Evolutionary conservation across 805 yeast genomes (phyloP).

Genomic region (Suhomyces kilbournensis): DNA sequence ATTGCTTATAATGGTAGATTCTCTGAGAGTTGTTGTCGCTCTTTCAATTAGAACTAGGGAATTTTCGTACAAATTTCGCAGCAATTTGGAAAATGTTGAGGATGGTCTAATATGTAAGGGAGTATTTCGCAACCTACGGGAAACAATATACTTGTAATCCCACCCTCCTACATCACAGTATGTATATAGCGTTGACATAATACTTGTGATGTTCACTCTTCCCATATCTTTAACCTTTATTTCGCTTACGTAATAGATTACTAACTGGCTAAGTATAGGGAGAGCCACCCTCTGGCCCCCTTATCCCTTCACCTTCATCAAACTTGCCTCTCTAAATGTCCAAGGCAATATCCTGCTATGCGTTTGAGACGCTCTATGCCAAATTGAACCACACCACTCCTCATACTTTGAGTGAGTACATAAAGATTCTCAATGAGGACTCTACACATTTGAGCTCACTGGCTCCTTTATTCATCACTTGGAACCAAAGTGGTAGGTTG

Average conservation of each 20-base stretch:
- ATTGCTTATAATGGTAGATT: no score
- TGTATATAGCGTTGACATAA: no score
- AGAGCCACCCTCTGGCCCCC: background rate
- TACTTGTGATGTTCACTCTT: no score
- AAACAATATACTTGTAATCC: background rate
- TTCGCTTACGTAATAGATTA: background rate
- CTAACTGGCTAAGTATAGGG: background rate
- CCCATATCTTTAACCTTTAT: no score
- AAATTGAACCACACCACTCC: constrained; percentile 15
- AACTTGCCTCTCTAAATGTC: constrained; percentile 22
- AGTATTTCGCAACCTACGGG: no score
- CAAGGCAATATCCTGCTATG: constrained; percentile 34
- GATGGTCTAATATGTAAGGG: no score
- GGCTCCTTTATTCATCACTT: constrained; percentile 82
- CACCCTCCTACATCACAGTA: no score
- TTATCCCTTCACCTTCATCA: background rate
- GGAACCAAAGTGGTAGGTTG: constrained; percentile 58
- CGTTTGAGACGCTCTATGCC: constrained; percentile 32
- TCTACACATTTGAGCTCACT: constrained; percentile 14
- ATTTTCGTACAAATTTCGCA: background rate
- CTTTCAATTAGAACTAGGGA: background rate
- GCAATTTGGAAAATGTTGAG: background rate
- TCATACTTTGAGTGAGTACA: constrained; percentile 13
- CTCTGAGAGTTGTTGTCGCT: no score
- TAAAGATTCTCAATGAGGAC: constrained; percentile 11